phyloP scores from a whole-genome alignment of 139 green algal species.

The Auxenochlorella pyrenoidosa region DNA sequence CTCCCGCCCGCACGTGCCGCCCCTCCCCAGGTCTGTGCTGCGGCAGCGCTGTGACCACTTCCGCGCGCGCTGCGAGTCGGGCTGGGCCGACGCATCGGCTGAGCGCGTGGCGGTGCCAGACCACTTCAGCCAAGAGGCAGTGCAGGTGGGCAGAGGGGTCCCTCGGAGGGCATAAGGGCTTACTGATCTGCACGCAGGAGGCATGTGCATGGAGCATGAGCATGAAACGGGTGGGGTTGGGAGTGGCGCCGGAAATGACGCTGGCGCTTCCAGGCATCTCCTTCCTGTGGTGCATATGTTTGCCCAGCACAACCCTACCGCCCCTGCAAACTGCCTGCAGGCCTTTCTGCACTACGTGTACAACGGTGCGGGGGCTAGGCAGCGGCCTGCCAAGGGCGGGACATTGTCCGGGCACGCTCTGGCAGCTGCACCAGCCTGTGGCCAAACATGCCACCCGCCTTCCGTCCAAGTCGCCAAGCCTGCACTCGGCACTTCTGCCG shows the following conservation, averaged over 20 bases:
- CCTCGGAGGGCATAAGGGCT: too few relatives aligned
- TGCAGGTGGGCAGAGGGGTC: constrained; percentile 1
- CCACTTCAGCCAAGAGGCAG: constrained; percentile 53
- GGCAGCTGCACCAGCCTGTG: too few relatives aligned
- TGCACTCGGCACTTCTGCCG: too few relatives aligned
- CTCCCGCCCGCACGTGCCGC: neutral
- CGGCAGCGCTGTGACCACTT: constrained; percentile 59
- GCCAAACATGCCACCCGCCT: too few relatives aligned
- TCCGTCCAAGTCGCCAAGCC: too few relatives aligned
- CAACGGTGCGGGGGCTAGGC: constrained; percentile 42
- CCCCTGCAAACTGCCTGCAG: neutral
- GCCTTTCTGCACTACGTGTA: constrained; percentile 68
- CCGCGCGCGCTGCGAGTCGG: constrained; percentile 52
- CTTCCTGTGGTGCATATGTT: too few relatives aligned
- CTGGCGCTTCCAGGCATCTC: too few relatives aligned
- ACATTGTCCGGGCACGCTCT: neutral
- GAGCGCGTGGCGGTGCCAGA: constrained; percentile 58
- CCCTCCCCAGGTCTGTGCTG: constrained; percentile 57
- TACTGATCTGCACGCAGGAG: too few relatives aligned
- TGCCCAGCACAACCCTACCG: too few relatives aligned
- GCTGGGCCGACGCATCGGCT: constrained; percentile 56
- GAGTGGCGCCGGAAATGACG: too few relatives aligned
- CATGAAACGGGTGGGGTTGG: too few relatives aligned
- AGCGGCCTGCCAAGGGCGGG: neutral
- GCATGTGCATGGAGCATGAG: too few relatives aligned